These are phyloP conservation scores for Podaxis mareebaensis DNA, from an alignment of 768 basidiomycete genomes.

Conservation along the genomic window DNA sequence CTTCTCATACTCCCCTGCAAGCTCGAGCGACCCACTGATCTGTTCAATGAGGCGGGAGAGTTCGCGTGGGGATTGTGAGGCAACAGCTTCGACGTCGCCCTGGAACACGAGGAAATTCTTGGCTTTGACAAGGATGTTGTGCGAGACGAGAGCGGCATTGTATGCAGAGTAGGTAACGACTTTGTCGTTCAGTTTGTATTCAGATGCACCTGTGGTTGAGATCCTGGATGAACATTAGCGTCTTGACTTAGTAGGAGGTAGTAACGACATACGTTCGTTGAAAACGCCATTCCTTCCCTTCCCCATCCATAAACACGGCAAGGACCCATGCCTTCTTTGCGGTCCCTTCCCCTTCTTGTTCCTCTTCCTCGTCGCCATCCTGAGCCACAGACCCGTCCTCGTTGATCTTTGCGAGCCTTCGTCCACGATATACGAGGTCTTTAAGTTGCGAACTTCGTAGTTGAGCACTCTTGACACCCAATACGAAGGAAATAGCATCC, in stretches of 20 bases:
- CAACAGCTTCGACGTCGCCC: constrained; percentile 97
- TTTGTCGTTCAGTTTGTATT: constrained; percentile 84
- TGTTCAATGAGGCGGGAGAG: constrained; percentile 91
- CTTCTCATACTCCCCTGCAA: constrained; percentile 84
- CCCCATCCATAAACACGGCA: constrained; percentile 80
- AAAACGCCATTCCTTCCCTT: constrained; percentile 85
- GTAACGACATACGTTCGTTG: constrained; percentile 84
- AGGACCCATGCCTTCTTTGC: constrained; percentile 96
- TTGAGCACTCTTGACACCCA: constrained; percentile 93
- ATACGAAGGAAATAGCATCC: constrained; percentile 99
- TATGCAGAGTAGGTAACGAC: constrained; percentile 86
- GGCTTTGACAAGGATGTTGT: constrained; percentile 97
- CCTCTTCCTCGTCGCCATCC: constrained; percentile 50
- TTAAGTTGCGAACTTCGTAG: constrained; percentile 91
- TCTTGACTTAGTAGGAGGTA: not conserved
- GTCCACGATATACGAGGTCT: constrained; percentile 94
- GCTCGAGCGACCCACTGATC: constrained; percentile 91
- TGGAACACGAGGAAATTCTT: constrained; percentile 99
- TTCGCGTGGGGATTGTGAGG: constrained; percentile 90
- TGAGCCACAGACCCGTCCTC: constrained; percentile 44
- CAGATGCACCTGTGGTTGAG: constrained; percentile 82
- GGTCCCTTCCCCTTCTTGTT: constrained; percentile 69
- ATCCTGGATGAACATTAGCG: constrained; percentile 54
- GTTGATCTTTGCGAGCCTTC: constrained; percentile 56
- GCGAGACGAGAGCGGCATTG: constrained; percentile 81